Conservation (phyloP, 2,329 filamentous ascomycete genomes). For the Atkinsonella texensis region DNA sequence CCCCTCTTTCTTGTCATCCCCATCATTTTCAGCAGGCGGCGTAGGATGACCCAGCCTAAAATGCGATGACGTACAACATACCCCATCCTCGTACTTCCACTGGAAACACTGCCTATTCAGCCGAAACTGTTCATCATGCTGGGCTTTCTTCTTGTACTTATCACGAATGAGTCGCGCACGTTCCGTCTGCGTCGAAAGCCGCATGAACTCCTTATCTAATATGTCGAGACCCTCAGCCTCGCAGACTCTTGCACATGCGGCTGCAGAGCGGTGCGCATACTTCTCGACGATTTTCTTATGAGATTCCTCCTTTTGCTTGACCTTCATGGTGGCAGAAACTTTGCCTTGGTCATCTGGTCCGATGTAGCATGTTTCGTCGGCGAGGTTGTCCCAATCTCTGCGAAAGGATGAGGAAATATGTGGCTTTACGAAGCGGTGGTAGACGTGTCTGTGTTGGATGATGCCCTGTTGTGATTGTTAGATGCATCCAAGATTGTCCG, state of each 20-base stretch:
- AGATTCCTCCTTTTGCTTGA: conserved; percentile 24
- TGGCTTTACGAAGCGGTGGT: conserved; percentile 33
- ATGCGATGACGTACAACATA: conserved; percentile 30
- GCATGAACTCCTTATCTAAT: conserved; percentile 21
- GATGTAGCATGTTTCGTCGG: conserved; percentile 34
- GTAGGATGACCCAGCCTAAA: conserved; percentile 32
- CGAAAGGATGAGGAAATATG: conserved; percentile 26
- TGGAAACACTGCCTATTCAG: conserved; percentile 31
- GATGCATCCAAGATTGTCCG: background rate
- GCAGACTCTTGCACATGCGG: conserved; percentile 39
- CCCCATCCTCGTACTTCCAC: conserved; percentile 31
- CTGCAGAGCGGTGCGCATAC: conserved; percentile 30
- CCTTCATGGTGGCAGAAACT: conserved; percentile 18
- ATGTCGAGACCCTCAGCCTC: conserved; percentile 25
- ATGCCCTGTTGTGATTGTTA: conserved; percentile 22
- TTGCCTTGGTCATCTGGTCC: conserved; percentile 25
- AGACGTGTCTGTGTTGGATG: conserved; percentile 37
- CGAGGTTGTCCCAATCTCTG: conserved; percentile 41
- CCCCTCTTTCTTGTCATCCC: conserved; percentile 8
- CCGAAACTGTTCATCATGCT: conserved; percentile 14
- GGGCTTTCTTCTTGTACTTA: conserved; percentile 14
- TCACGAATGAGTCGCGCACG: conserved; percentile 16
- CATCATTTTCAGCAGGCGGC: background rate
- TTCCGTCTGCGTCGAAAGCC: conserved; percentile 16
- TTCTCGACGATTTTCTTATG: conserved; percentile 31